These are phyloP conservation scores for Pleurotus giganteus DNA, from an alignment of 768 basidiomycete species.

Conservation along the genomic window DNA sequence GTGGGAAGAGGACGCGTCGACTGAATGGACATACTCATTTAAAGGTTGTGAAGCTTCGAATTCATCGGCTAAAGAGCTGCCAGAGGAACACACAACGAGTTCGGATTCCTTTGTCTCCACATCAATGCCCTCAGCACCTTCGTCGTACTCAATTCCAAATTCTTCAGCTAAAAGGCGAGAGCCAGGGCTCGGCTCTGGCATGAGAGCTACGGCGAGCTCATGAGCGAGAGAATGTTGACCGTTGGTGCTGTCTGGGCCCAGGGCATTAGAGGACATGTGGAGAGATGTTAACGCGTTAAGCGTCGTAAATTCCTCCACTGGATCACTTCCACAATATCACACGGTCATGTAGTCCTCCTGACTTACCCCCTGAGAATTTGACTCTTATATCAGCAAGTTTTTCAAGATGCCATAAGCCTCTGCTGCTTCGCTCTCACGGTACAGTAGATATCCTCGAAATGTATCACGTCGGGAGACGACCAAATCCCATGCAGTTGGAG, in stretches of 20 bases:
- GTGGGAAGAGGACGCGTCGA: slow-evolving; percentile 45
- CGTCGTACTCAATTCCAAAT: slow-evolving; percentile 87
- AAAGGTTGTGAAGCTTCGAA: slow-evolving; percentile 19
- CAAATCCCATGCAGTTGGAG: too few species aligned
- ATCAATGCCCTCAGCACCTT: slow-evolving; percentile 81
- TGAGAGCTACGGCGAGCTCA: slow-evolving; percentile 82
- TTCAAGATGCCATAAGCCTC: too few species aligned
- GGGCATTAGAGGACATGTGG: slow-evolving; percentile 14
- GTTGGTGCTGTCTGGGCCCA: slow-evolving; percentile 42
- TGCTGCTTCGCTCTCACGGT: too few species aligned
- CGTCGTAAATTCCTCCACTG: too few species aligned
- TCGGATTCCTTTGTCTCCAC: background rate
- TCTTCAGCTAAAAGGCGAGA: slow-evolving; percentile 83
- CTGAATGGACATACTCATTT: slow-evolving; percentile 26
- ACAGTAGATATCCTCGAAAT: too few species aligned
- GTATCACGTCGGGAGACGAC: too few species aligned
- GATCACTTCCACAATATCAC: too few species aligned
- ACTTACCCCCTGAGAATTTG: too few species aligned
- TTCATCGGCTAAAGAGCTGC: slow-evolving; percentile 16
- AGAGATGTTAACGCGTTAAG: background rate
- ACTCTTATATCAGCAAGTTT: too few species aligned
- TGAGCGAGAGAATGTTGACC: slow-evolving; percentile 77
- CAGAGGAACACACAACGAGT: background rate
- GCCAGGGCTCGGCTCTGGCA: slow-evolving; percentile 80
- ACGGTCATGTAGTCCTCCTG: too few species aligned